phyloP scores from a whole-genome alignment of 164 flowering plant genomes.

The Euptelea pleiosperma region DNA sequence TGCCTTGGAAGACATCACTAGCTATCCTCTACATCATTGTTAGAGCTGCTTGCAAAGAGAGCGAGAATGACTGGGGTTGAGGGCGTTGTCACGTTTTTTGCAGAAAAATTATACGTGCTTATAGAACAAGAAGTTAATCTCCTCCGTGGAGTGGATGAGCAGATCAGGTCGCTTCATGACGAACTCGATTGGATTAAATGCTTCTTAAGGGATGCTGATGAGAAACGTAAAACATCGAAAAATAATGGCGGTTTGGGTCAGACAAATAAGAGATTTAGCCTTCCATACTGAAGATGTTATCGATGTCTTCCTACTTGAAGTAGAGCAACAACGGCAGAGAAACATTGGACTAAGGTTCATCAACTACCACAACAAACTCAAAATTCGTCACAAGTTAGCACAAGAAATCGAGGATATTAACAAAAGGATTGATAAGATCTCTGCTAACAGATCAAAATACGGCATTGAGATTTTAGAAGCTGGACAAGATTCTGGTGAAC shows the following conservation, averaged over 20 bases:
- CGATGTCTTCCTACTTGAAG: background rate
- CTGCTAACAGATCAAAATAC: background rate
- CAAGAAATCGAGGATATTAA: background rate
- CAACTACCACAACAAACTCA: background rate
- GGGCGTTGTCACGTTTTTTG: background rate
- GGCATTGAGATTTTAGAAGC: background rate
- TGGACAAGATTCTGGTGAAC: too few species aligned
- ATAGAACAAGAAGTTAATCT: background rate
- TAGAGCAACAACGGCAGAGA: background rate
- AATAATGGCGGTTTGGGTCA: slow-evolving; percentile 5
- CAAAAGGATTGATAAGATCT: background rate
- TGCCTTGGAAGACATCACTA: too few species aligned
- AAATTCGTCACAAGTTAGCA: background rate
- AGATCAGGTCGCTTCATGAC: background rate
- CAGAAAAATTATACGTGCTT: background rate
- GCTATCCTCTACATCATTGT: too few species aligned
- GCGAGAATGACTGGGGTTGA: slow-evolving; percentile 5
- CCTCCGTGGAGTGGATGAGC: background rate
- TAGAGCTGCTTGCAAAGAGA: too few species aligned
- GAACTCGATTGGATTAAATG: slow-evolving; percentile 9
- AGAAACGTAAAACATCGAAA: background rate
- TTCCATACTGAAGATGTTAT: slow-evolving; percentile 2
- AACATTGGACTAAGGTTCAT: background rate
- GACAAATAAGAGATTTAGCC: background rate
- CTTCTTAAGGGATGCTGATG: slow-evolving; percentile 1